Evolutionary conservation across 805 yeast species (phyloP), one percentile per base, ranked within the genome.

Genomic region (Yarrowia porcina): DNA sequence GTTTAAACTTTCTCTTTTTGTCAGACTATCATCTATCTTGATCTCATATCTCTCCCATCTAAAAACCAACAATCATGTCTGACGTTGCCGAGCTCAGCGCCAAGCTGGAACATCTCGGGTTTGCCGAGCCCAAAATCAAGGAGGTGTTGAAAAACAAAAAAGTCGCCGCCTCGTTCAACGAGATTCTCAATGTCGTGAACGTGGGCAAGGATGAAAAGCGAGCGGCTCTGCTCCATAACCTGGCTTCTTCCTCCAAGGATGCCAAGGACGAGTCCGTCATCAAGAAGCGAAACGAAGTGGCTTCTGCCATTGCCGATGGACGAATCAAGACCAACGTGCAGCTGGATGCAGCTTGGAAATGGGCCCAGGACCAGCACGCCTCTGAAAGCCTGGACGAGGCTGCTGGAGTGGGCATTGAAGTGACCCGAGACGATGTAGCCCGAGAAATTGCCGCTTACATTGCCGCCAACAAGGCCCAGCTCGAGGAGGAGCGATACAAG

Each of bases 141-240:
- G 98, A 94, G 71, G 86, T 91, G 64, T 74, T 84, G 63, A 93
- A 90, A 74, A 93, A 94, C 77, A 85, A 86, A 72, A 92, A 92
- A 74, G 96, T 92, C 41, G 82, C 93, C 17, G 77, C 78, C 41
- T 83, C 96, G 1, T 80, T 94, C 60, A 80, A 79, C 30, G 82
- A 82, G 36, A 81, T 91, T 64, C 78, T 88, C 63, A 69, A 72
- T 23, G 83, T 83, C 61, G 77, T 81, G 21, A 57, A 18, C 32
- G 70, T 36, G 66, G 72, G 57, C 70, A 76, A 83, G 67, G 88
- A 85, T 65, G 88, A 86, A 68, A 75, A 85, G 65, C 80, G 80
- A 66, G 80, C 86, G 67, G 80, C 87, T 4, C 79, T 89, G 63
- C 77, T 90, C 56, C 97, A 92, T 73, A 82, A 84, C 64, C 80